Percentiles rank a stretch among this genome's conserved stretches.
phyloP scores from a whole-genome alignment of 1,284 basidiomycete genomes.

The Ceratobasidium sp. region DNA sequence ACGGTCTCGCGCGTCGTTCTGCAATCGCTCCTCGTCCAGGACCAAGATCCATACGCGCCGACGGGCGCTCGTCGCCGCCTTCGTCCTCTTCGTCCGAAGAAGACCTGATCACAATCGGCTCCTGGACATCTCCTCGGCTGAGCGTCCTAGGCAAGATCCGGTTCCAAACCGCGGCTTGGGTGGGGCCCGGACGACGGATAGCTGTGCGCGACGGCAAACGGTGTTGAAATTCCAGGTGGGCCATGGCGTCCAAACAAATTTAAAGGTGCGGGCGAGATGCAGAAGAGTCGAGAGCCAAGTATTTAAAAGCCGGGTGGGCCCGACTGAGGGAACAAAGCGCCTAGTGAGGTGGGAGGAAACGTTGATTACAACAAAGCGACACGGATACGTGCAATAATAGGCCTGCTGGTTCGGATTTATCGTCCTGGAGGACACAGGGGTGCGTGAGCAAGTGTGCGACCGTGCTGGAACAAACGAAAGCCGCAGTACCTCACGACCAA shows the following conservation, averaged over 20 bases:
- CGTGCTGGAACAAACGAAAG: slow-evolving; percentile 1
- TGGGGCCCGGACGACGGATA: not conserved
- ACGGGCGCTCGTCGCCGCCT: not conserved
- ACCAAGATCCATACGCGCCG: not conserved
- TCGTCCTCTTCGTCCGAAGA: slow-evolving; percentile 30
- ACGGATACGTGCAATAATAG: not conserved
- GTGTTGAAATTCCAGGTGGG: not conserved
- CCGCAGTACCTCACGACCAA: not conserved
- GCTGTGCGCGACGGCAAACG: not conserved
- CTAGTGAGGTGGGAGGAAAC: not conserved
- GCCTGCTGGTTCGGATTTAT: not conserved
- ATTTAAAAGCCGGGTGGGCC: not conserved
- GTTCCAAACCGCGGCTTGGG: not conserved
- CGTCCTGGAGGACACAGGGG: not conserved
- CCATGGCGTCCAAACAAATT: not conserved
- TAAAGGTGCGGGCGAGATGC: not conserved
- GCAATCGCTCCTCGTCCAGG: slow-evolving; percentile 2
- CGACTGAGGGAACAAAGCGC: slow-evolving; percentile 12
- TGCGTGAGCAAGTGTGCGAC: not conserved
- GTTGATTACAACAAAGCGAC: not conserved
- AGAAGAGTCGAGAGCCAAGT: not conserved
- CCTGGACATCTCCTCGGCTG: slow-evolving; percentile 15
- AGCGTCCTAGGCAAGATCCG: not conserved
- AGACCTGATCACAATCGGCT: slow-evolving; percentile 35
- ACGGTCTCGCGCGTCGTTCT: slow-evolving; percentile 10